Percentiles rank a stretch among this genome's conserved stretches.
Evolutionary conservation across 1,139 yeast genomes (phyloP).

Genomic region (Candida pseudoviswanathii): DNA sequence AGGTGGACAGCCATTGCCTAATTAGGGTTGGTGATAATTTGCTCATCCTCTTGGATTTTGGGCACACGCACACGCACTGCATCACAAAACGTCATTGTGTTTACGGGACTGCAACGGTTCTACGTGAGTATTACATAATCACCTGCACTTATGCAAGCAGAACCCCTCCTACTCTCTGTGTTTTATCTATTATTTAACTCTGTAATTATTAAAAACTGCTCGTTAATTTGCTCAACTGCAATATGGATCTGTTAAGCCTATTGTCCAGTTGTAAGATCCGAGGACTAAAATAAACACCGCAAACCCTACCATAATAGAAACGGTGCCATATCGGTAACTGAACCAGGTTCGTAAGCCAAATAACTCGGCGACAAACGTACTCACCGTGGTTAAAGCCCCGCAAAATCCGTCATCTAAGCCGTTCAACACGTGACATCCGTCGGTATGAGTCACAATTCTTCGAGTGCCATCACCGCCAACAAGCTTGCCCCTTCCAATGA

Average conservation of each 20-base stretch:
- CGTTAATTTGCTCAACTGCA: constrained; percentile 3
- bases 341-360: constrained; percentile 33
- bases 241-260: constrained; percentile 23
- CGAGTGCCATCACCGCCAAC: constrained; percentile 10
- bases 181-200: no score
- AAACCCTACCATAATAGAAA: constrained; percentile 42
- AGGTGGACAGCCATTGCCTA: neutral
- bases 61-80: no score
- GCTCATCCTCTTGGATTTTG: constrained; percentile 1
- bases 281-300: constrained; percentile 44
- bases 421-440: constrained; percentile 53
- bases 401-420: constrained; percentile 75
- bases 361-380: constrained; percentile 74
- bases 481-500: constrained; percentile 52
- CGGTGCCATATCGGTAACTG: constrained; percentile 43
- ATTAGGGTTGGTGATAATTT: constrained; percentile 6
- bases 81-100: no score
- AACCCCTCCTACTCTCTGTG: no score
- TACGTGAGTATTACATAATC: no score
- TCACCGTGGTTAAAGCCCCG: constrained; percentile 76
- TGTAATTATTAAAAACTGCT: neutral
- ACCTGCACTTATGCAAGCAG: no score
- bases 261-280: constrained; percentile 58
- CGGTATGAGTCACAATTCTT: constrained; percentile 31
- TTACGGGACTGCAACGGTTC: no score